Evolutionary conservation across 2,329 filamentous ascomycete genomes (phyloP), one percentile per base, ranked within the genome.

Genomic region (Cryphonectria carpinicola): DNA sequence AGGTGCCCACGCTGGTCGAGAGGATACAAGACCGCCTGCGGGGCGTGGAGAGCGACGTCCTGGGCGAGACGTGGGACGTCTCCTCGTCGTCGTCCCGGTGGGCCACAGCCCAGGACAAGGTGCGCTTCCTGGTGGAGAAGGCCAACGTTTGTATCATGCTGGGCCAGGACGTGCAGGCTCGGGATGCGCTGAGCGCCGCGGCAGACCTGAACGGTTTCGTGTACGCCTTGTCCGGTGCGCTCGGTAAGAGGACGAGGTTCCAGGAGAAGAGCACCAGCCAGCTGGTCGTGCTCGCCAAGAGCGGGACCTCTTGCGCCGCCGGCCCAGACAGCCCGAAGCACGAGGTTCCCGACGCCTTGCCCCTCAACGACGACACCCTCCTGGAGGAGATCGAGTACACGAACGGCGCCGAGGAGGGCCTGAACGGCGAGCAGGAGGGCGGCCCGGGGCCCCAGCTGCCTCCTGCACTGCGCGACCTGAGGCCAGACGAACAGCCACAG

Each of bases 331-430:
- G 28, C 28, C 28, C 74, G 35, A 74, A 77, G 6, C 73, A 76
- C 1, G 75, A 76, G 0, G 82, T 81, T 35, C 94, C 94, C 0
- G 87, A 91, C 75, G 90, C 91, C 3, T 80, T 98, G 19, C 87
- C 92, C 49, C 83, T 98, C 4, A 97, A 98, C 77, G 93, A 99
- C 76, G 96, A 99, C 78, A 98, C 96, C 0, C 85, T 99, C 0
- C 85, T 98, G 1, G 96, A 99, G 79, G 88, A 90, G 3, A 95
- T 99, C 54, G 87, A 92, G 0, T 99, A 98, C 77, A 87, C 89
- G 0, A 87, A 90, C 68, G 83, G 85, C 6, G 78, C 84, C 1
- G 80, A 81, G 0, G 80, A 81, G 1, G 80, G 81, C 0, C 78
- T 81, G 13, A 75, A 82, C 10, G 79, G 80, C 37, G 80, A 82